A percentile compares a stretch with the other conserved stretches of the same genome.
phyloP scores from a whole-genome alignment of 805 yeast genomes.

The Candida easanensis region DNA sequence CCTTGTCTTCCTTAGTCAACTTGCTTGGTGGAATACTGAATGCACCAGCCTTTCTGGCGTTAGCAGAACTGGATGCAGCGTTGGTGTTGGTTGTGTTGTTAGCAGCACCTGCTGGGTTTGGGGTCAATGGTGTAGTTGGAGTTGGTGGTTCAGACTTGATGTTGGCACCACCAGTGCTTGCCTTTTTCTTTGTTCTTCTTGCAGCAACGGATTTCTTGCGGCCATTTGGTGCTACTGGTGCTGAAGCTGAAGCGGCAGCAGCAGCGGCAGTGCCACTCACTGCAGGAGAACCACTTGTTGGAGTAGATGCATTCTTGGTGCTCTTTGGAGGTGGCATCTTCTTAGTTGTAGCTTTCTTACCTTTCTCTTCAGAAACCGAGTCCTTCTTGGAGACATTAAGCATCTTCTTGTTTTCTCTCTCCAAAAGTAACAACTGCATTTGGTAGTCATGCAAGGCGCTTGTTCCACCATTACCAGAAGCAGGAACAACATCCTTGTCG shows the following conservation, averaged over 20 bases:
- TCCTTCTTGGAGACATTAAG: conserved; percentile 47
- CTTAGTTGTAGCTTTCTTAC: conserved; percentile 4
- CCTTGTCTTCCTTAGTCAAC: conserved; percentile 14
- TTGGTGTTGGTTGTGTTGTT: background rate
- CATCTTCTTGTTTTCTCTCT: conserved; percentile 70
- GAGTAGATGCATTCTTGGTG: conserved; percentile 16
- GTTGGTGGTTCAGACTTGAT: conserved; percentile 38
- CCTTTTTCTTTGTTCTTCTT: conserved; percentile 19
- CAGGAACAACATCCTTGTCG: conserved; percentile 15
- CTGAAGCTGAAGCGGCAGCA: no score
- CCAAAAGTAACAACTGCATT: conserved; percentile 70
- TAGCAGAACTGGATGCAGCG: conserved; percentile 2
- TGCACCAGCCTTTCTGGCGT: conserved; percentile 2
- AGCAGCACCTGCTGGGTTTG: conserved; percentile 19
- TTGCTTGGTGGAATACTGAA: conserved; percentile 14
- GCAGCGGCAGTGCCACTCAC: conserved; percentile 17
- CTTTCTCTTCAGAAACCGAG: conserved; percentile 12
- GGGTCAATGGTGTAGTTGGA: conserved; percentile 40
- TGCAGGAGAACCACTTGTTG: conserved; percentile 29
- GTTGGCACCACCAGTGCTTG: conserved; percentile 12
- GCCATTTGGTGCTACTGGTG: conserved; percentile 18
- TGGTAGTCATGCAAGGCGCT: conserved; percentile 77
- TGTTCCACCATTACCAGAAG: conserved; percentile 16
- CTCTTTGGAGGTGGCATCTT: conserved; percentile 29
- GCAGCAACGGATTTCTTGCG: conserved; percentile 25